These are phyloP conservation scores for Magnusiomyces suaveolens DNA, from an alignment of 1,139 yeast species.

Conservation along the genomic window DNA sequence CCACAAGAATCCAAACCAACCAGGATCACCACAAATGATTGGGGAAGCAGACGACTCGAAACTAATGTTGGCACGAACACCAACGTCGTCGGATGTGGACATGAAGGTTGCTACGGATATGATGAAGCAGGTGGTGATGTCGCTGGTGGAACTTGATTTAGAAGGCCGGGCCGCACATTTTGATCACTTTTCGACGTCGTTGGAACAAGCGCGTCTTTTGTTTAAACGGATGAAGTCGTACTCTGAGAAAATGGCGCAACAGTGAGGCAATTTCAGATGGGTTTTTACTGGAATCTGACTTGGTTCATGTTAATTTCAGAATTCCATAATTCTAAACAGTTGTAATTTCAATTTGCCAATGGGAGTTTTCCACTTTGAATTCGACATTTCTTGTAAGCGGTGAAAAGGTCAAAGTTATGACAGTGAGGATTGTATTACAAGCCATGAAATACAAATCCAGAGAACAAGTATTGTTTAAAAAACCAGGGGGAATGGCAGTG, in stretches of 20 bases:
- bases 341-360: no score
- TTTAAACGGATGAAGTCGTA: not conserved
- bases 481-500: no score
- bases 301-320: no score
- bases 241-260: not conserved
- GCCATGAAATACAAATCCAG: no score
- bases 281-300: no score
- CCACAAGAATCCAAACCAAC: not conserved
- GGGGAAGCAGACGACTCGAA: not conserved
- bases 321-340: no score
- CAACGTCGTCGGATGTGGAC: not conserved
- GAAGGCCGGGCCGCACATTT: not conserved
- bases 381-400: no score
- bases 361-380: no score
- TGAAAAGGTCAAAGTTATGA: no score
- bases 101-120: not conserved
- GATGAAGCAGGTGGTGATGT: slow-evolving; percentile 1
- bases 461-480: no score
- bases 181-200: not conserved
- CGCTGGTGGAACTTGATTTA: not conserved
- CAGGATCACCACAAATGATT: not conserved
- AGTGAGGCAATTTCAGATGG: no score
- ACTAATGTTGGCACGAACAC: not conserved
- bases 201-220: not conserved
- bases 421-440: no score